These are phyloP conservation scores for Neurospora crassa DNA, from an alignment of 2,329 filamentous ascomycete species.

Conservation along the genomic window DNA sequence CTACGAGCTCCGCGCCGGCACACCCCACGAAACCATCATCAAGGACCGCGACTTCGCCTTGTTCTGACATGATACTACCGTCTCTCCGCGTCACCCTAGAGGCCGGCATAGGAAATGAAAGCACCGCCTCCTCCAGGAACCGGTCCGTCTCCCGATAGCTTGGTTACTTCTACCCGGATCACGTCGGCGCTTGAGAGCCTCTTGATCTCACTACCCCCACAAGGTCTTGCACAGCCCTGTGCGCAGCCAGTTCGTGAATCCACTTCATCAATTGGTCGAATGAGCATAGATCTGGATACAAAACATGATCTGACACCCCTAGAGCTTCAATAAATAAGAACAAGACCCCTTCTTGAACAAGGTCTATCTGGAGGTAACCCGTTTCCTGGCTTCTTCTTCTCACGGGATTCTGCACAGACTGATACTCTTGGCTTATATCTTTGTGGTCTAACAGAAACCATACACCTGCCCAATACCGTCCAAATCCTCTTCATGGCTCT, in stretches of 20 bases:
- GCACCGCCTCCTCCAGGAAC: not conserved
- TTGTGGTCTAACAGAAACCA: not conserved
- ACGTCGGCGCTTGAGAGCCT: not conserved
- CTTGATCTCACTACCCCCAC: not conserved
- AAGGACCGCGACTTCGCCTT: not conserved
- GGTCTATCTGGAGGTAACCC: not conserved
- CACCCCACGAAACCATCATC: not conserved
- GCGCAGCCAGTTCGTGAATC: not conserved
- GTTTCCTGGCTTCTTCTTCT: not conserved
- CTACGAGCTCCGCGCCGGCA: not conserved
- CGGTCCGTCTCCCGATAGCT: not conserved
- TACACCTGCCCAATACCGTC: not conserved
- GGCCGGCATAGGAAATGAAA: not conserved
- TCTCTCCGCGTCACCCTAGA: not conserved
- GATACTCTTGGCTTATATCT: not conserved
- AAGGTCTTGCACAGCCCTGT: not conserved
- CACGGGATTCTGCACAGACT: not conserved
- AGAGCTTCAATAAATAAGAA: not conserved
- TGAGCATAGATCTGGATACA: not conserved
- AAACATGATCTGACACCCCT: not conserved
- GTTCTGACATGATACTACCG: not conserved
- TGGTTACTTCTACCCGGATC: not conserved
- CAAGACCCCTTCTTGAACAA: not conserved
- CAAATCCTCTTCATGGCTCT: not conserved
- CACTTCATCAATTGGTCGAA: not conserved